Evolutionary conservation across 371 early-diverging fungal species (phyloP).

Genomic region (Rhizopus delemar): DNA sequence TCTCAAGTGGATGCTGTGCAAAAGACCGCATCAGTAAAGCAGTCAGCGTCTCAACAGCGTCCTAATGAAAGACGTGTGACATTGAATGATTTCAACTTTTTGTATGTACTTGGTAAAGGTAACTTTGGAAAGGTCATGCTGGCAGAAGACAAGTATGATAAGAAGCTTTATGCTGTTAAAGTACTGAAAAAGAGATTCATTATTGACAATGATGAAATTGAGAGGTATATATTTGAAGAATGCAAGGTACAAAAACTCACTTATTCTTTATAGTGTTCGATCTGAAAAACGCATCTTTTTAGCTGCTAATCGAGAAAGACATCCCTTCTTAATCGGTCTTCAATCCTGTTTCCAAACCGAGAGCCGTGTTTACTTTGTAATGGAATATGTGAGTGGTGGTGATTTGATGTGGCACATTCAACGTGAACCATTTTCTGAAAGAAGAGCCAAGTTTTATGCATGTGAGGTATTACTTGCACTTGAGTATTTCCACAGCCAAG

Average conservation of each 20-base stretch:
- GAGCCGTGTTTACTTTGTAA: slow-evolving; percentile 95
- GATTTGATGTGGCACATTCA: slow-evolving; percentile 99
- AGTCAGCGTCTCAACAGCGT: slow-evolving; percentile 1
- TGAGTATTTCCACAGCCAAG: slow-evolving; percentile 58
- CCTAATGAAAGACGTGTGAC: slow-evolving; percentile 33
- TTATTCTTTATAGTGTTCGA: slow-evolving; percentile 57
- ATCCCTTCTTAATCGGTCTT: slow-evolving; percentile 97
- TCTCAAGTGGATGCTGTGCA: background rate
- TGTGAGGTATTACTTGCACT: slow-evolving; percentile 95
- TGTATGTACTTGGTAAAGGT: slow-evolving; percentile 96
- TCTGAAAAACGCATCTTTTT: slow-evolving; percentile 95
- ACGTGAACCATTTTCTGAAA: slow-evolving; percentile 82
- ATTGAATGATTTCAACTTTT: slow-evolving; percentile 85
- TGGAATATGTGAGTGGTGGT: slow-evolving; percentile 99
- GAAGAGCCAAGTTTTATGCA: slow-evolving; percentile 95
- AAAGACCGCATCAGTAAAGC: background rate
- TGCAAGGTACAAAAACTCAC: background rate
- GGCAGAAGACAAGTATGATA: slow-evolving; percentile 86
- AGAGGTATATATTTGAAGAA: slow-evolving; percentile 42
- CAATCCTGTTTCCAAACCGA: slow-evolving; percentile 96
- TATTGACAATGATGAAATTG: slow-evolving; percentile 92
- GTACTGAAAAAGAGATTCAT: slow-evolving; percentile 97
- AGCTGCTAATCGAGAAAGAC: slow-evolving; percentile 84
- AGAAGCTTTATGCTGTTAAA: slow-evolving; percentile 93
- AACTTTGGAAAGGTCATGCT: slow-evolving; percentile 99